phyloP scores from a whole-genome alignment of 1,139 yeast genomes.

The Suhomyces kunorum region DNA sequence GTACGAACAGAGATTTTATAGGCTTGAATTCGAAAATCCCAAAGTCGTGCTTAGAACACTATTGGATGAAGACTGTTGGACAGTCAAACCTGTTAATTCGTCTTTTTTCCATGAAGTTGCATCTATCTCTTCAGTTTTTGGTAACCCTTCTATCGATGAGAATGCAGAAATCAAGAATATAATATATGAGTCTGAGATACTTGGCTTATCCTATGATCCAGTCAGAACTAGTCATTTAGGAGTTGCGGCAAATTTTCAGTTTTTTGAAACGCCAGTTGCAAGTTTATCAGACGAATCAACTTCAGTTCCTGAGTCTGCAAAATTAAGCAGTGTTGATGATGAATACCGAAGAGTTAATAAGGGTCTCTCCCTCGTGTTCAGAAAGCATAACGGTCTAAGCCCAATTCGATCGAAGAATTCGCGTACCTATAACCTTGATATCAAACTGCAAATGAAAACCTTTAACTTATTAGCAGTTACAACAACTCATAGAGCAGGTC shows the following conservation, averaged over 20 bases:
- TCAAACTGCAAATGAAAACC: neutral
- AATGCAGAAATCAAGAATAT: constrained; percentile 25
- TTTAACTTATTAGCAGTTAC: constrained; percentile 42
- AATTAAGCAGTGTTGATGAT: constrained; percentile 37
- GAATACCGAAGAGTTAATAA: constrained; percentile 38
- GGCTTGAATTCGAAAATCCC: constrained; percentile 30
- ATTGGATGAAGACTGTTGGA: constrained; percentile 59
- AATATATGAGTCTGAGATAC: constrained; percentile 33
- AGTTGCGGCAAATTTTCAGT: constrained; percentile 45
- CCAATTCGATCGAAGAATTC: neutral
- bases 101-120: constrained; percentile 51
- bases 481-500: constrained; percentile 42
- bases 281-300: neutral
- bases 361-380: constrained; percentile 15
- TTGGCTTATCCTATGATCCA: constrained; percentile 40
- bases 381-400: neutral
- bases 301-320: constrained; percentile 13
- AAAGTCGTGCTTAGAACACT: constrained; percentile 30
- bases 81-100: constrained; percentile 43
- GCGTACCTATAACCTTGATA: neutral
- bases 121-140: constrained; percentile 50
- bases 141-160: constrained; percentile 42
- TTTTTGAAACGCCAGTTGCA: constrained; percentile 32
- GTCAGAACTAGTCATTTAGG: constrained; percentile 48
- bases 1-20: constrained; percentile 20